Evolutionary conservation across 2,329 filamentous ascomycete genomes (phyloP), one percentile per base, ranked within the genome.

Genomic region (Raffaelea albimanens): DNA sequence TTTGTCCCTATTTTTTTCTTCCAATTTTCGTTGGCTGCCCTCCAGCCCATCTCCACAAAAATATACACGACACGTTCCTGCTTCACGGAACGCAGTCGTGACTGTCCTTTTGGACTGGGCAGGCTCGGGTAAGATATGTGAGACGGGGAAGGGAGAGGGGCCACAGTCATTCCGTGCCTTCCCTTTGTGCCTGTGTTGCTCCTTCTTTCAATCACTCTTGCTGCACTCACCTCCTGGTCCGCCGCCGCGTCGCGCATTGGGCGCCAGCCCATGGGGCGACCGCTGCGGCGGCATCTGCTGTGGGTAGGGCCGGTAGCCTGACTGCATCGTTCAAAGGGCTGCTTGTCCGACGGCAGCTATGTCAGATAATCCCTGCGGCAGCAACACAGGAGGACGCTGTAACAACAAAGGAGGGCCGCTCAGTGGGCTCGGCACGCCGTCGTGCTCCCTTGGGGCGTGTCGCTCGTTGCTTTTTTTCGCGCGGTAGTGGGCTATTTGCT

Each of bases 261-360:
- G 59, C 16, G 45, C 39, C 21, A 45, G 40, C 16, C 52, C 50
- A 45, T 52, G 52, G 63, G 75, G 72, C 55, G 71, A 67, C 53
- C 69, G 66, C 54, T 72, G 65, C 58, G 72, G 72, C 53, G 71
- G 66, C 56, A 66, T 64, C 61, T 72, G 73, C 55, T 73, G 71
- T 59, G 68, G 66, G 61, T 72, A 75, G 47, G 63, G 62, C 53
- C 73, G 73, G 59, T 73, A 77, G 54, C 73, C 70, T 49, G 66
- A 64, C 64, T 77, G 74, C 74, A 78, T 77, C 56, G 25, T 29
- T 29, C 13, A 7, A 7, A 13, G 25, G 25, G 25, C 7, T n/a
- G n/a, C n/a, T 58, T 68, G 58, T 45, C 44, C 46, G 45, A 41
- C 38, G 16, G 43, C 41, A 45, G 38, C 33, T 23, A 19, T 38